phyloP scores from a whole-genome alignment of 345 rosid genomes.

The Moricandia arvensis region DNA sequence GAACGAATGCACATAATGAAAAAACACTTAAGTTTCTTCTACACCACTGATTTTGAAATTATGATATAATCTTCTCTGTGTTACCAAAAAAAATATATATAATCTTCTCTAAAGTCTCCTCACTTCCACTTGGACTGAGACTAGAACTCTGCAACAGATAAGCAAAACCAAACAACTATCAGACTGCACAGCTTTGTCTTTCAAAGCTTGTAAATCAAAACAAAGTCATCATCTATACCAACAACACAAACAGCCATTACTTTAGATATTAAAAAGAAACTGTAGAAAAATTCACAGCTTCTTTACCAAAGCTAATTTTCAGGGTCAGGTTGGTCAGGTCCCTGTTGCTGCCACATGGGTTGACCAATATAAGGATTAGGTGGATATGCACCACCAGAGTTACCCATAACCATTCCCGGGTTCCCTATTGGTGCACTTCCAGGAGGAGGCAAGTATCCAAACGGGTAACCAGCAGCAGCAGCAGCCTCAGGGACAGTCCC shows the following conservation, averaged over 20 bases:
- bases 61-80: constrained; percentile 29
- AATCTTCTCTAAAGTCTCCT: background rate
- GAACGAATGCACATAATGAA: background rate
- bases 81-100: too few species aligned
- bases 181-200: background rate
- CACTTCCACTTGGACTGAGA: constrained; percentile 19
- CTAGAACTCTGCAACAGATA: constrained; percentile 19
- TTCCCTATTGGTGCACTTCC: constrained; percentile 62
- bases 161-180: background rate
- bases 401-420: constrained; percentile 87
- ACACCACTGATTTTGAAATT: constrained; percentile 10
- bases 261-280: constrained; percentile 1
- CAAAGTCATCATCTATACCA: background rate
- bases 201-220: background rate
- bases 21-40: constrained; percentile 20
- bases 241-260: background rate
- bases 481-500: constrained; percentile 44
- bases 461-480: constrained; percentile 60
- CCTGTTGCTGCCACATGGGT: constrained; percentile 75
- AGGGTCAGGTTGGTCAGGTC: constrained; percentile 71
- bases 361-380: constrained; percentile 72
- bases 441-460: constrained; percentile 68
- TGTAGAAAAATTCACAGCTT: constrained; percentile 23
- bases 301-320: constrained; percentile 31
- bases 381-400: constrained; percentile 64